Evolutionary conservation across 306 rosid species (phyloP).

Genomic region (Bauhinia variegata): DNA sequence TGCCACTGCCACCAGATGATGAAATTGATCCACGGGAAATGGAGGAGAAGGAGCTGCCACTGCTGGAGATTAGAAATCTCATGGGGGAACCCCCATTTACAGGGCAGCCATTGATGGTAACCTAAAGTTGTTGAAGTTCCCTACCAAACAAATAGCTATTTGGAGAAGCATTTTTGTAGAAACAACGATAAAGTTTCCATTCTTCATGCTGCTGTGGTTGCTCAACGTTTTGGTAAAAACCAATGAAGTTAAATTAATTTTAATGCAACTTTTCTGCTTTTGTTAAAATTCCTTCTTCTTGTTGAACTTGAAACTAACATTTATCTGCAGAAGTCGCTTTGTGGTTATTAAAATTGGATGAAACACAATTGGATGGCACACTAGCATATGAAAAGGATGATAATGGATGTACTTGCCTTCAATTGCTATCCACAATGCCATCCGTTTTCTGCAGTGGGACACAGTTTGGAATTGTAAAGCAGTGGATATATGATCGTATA

Average conservation of each 20-base stretch:
- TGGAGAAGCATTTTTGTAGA: no score
- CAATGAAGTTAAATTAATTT: no score
- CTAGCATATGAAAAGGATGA: neutral
- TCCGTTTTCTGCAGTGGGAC: neutral
- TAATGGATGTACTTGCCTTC: slow-evolving; percentile 8
- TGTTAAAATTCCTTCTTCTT: no score
- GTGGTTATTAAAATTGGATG: slow-evolving; percentile 8
- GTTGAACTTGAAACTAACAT: no score
- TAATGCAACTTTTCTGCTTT: no score
- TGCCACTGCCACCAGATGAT: neutral
- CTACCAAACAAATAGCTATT: no score
- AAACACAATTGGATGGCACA: no score
- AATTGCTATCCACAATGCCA: slow-evolving; percentile 32
- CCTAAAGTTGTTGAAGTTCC: neutral
- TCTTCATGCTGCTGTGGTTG: no score
- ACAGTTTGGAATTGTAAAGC: neutral
- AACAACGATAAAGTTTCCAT: no score
- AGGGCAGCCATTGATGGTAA: neutral
- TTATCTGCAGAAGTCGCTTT: slow-evolving; percentile 15
- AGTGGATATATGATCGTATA: neutral
- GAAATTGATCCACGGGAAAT: no score
- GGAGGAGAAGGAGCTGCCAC: neutral
- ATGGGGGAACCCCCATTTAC: neutral
- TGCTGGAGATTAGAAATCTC: neutral
- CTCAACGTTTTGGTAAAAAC: no score